Percentiles rank a stretch among this genome's conserved stretches.
Evolutionary conservation across 2,329 filamentous ascomycete genomes (phyloP).

Genomic region (Amylocarpus encephaloides): DNA sequence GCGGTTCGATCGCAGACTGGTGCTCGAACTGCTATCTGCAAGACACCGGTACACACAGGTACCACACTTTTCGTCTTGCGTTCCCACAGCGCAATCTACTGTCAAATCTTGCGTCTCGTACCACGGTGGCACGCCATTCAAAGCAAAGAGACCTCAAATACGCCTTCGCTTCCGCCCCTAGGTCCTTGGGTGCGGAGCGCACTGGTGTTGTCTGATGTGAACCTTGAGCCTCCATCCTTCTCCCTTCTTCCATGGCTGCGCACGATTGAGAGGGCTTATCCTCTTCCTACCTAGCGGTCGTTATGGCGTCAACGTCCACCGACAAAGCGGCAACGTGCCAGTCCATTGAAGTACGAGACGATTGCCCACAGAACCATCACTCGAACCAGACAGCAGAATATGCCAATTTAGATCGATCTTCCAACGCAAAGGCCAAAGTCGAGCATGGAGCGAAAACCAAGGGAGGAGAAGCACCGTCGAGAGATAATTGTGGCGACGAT

Average conservation of each 20-base stretch:
- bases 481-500: conserved; percentile 23
- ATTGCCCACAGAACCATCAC: conserved; percentile 7
- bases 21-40: too few species aligned
- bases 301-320: conserved; percentile 23
- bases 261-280: background rate
- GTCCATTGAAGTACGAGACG: conserved; percentile 23
- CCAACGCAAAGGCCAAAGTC: conserved; percentile 13
- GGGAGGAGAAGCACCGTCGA: conserved; percentile 20
- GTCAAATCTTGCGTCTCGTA: conserved; percentile 7
- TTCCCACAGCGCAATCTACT: background rate
- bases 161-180: conserved; percentile 1
- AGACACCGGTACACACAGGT: too few species aligned
- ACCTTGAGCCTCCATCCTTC: background rate
- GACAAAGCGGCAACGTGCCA: conserved; percentile 21
- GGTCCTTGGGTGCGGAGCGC: background rate
- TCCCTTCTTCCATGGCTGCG: background rate
- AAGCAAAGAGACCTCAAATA: conserved; percentile 17
- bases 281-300: conserved; percentile 2
- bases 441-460: conserved; percentile 7
- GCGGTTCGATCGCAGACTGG: too few species aligned
- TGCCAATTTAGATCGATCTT: conserved; percentile 9
- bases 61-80: too few species aligned
- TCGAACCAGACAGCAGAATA: background rate
- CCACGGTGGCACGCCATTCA: conserved; percentile 23
- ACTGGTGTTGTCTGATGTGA: background rate